Percentiles rank a stretch among this genome's conserved stretches.
phyloP scores from a whole-genome alignment of 163 green algal genomes.

The Chlorella variabilis region DNA sequence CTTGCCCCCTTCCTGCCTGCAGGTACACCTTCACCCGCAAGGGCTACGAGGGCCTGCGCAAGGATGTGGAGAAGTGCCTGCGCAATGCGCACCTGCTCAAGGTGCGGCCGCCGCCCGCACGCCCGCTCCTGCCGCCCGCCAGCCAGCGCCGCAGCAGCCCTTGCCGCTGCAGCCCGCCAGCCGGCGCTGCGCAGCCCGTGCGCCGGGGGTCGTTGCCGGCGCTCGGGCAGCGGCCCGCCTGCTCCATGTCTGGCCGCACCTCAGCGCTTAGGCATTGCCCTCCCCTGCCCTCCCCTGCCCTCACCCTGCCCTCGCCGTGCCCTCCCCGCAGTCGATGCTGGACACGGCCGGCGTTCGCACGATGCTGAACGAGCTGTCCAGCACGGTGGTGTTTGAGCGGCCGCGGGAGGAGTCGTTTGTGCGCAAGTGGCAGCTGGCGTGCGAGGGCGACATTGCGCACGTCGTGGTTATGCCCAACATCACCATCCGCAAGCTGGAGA shows the following conservation, averaged over 20 bases:
- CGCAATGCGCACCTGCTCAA: conserved; percentile 92
- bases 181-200: no score
- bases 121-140: no score
- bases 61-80: conserved; percentile 95
- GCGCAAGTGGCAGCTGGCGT: conserved; percentile 96
- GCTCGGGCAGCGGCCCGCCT: no score
- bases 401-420: conserved; percentile 91
- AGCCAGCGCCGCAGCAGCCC: no score
- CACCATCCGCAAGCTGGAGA: conserved; percentile 85
- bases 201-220: no score
- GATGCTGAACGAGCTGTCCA: conserved; percentile 96
- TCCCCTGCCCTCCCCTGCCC: no score
- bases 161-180: no score
- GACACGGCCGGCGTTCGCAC: conserved; percentile 76
- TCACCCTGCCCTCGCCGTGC: no score
- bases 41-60: conserved; percentile 91
- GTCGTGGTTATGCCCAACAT: conserved; percentile 99
- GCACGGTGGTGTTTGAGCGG: conserved; percentile 96
- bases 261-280: no score
- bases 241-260: no score
- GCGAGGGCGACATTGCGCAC: conserved; percentile 95
- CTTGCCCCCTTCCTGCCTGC: no score
- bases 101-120: no score
- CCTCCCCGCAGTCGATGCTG: conserved; percentile 74
- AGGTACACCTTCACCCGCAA: conserved; percentile 95